Percentiles rank a stretch among this genome's conserved stretches.
These are phyloP conservation scores for Beauveria caledonica DNA, from an alignment of 2,329 filamentous ascomycete genomes.

Conservation along the genomic window DNA sequence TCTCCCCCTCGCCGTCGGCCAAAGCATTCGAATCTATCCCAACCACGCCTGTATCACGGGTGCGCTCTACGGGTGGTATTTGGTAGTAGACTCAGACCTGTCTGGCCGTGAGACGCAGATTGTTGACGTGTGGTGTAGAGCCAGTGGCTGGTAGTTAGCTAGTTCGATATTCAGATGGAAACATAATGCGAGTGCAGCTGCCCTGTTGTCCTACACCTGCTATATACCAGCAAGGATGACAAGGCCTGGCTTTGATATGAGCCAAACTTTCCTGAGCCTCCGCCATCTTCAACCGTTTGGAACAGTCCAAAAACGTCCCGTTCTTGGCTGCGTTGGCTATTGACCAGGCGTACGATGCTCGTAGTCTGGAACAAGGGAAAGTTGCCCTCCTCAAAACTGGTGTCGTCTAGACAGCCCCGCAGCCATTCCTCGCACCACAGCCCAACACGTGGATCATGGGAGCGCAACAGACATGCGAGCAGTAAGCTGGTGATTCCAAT, in stretches of 20 bases:
- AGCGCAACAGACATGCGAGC: constrained; percentile 15
- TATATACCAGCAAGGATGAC: constrained; percentile 4
- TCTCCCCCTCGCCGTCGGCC: constrained; percentile 38
- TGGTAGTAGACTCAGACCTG: constrained; percentile 35
- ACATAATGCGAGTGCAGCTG: not conserved
- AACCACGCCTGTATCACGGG: constrained; percentile 59
- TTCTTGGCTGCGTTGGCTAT: constrained; percentile 12
- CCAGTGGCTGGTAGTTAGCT: constrained; percentile 37
- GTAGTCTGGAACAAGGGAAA: constrained; percentile 17
- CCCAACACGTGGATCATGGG: constrained; percentile 5
- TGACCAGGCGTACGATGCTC: constrained; percentile 12
- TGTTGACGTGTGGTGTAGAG: constrained; percentile 53
- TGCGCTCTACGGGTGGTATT: constrained; percentile 52
- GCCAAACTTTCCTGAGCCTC: constrained; percentile 12
- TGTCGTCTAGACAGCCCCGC: constrained; percentile 8
- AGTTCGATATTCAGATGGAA: not conserved
- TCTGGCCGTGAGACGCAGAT: constrained; percentile 33
- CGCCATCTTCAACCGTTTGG: constrained; percentile 13
- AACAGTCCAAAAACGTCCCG: constrained; percentile 10
- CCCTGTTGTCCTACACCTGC: constrained; percentile 11
- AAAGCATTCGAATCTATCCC: constrained; percentile 41
- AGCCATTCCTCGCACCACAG: constrained; percentile 18
- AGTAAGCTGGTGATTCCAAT: constrained; percentile 17
- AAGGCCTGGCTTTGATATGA: constrained; percentile 12
- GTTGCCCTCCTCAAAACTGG: constrained; percentile 17